Evolutionary conservation across 345 rosid species (phyloP).

Genomic region (Laguncularia racemosa): DNA sequence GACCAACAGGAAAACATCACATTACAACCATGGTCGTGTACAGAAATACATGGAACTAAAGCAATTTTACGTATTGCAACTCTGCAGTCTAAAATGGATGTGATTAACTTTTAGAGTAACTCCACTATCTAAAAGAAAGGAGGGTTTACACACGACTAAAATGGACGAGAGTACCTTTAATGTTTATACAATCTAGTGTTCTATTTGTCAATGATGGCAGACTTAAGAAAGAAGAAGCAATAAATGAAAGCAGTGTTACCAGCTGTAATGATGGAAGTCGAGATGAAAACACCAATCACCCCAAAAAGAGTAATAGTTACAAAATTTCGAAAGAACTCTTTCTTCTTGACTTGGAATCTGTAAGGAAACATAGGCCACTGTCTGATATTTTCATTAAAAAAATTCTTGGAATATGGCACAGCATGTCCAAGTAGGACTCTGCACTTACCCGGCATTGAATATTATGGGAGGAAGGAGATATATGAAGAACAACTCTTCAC

Average conservation of each 20-base stretch:
- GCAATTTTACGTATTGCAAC: no score
- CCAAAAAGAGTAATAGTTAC: conserved; percentile 79
- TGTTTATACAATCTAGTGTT: no score
- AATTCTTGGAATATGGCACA: no score
- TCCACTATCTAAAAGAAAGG: no score
- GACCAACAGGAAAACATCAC: conserved; percentile 12
- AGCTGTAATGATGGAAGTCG: conserved; percentile 42
- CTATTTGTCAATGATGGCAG: no score
- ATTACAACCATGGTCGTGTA: not conserved
- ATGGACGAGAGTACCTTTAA: no score
- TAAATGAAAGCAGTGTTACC: conserved; percentile 28
- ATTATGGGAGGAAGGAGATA: conserved; percentile 96
- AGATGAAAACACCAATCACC: conserved; percentile 71
- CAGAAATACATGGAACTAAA: not conserved
- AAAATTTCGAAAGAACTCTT: conserved; percentile 80
- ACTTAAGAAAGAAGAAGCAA: not conserved
- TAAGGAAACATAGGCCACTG: not conserved
- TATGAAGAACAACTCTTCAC: conserved; percentile 78
- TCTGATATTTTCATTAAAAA: no score
- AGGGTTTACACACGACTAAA: no score
- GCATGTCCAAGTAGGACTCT: not conserved
- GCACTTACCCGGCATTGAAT: conserved; percentile 84
- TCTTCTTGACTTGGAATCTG: conserved; percentile 95
- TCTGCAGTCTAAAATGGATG: no score
- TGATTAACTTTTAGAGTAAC: no score